Evolutionary conservation across 805 yeast species (phyloP), one percentile per base, ranked within the genome.

Genomic region (Kuraishia hungarica): DNA sequence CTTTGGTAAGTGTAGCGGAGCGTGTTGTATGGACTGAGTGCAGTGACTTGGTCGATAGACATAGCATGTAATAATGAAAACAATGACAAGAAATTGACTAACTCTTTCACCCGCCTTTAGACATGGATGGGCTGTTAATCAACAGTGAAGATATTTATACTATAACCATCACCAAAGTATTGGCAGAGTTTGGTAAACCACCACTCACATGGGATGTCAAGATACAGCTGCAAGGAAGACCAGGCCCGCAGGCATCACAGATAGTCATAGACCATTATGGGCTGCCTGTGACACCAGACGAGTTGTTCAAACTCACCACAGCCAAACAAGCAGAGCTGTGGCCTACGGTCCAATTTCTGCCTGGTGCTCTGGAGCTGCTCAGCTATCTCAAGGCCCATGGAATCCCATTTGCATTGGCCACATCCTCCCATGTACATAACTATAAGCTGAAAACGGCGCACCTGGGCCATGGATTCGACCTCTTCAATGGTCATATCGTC

Each of bases 141-240:
- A 89, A 92, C 72, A 88, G 97, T 2, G 99, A 94, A 70, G 96
- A 89, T 60, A 76, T 92, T 55, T 94, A 94, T 69, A 93, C 99
- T 1, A 82, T 82, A 55, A 87, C 89, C 2, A 74, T 89, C 35
- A 80, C 87, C 52, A 85, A 82, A 54, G 69, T 89, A 2, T 75
- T 94, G 24, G 80, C 82, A 15, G 73, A 76, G 54, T 86, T 81
- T 64, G 89, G 87, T 10, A 87, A 85, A 64, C 96, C 96, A 0
- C 86, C 88, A 1, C 77, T 87, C 59, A 86, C 94, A 0, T 93
- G 98, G 97, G 96, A 89, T 59, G 80, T 92, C 52, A 94, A 94
- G 70, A 76, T 90, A 58, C 78, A 86, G 59, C 72, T 94, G 26
- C 98, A 94, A 72, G 99, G 99, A 0, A 76, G 89, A 50, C 97